Conservation (phyloP, 2,329 filamentous ascomycete species). For the Fusarium algeriense region DNA sequence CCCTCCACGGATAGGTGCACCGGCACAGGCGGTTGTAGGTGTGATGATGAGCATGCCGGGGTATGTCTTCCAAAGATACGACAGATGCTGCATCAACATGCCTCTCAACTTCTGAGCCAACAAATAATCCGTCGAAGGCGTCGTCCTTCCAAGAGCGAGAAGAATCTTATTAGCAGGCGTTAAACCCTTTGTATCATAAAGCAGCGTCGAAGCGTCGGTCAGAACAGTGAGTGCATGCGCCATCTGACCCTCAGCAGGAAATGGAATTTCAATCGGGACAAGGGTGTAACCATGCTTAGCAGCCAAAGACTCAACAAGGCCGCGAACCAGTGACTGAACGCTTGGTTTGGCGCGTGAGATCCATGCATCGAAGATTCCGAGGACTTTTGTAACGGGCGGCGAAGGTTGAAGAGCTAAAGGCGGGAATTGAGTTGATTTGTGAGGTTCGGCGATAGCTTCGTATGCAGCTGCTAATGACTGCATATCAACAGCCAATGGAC, state of each 20-base stretch:
- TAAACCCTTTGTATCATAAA: constrained; percentile 62
- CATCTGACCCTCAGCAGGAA: constrained; percentile 72
- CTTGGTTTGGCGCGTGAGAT: constrained; percentile 61
- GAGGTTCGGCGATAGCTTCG: constrained; percentile 72
- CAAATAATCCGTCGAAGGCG: constrained; percentile 74
- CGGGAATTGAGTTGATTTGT: constrained; percentile 69
- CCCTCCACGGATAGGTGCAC: constrained; percentile 56
- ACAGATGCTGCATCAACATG: constrained; percentile 77
- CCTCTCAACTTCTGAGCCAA: constrained; percentile 77
- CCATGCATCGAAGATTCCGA: constrained; percentile 77
- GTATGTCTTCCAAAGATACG: constrained; percentile 72
- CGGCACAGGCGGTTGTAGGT: constrained; percentile 70
- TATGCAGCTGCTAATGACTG: constrained; percentile 75
- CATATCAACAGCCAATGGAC: constrained; percentile 76
- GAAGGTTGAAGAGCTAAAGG: constrained; percentile 46
- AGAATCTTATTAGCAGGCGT: constrained; percentile 75
- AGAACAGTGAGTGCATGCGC: constrained; percentile 82
- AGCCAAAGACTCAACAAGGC: constrained; percentile 65
- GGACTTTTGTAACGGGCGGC: constrained; percentile 56
- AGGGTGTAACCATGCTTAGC: constrained; percentile 64
- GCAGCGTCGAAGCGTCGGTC: constrained; percentile 65
- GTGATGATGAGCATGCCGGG: constrained; percentile 79
- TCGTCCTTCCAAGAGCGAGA: constrained; percentile 71
- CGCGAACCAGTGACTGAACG: constrained; percentile 57
- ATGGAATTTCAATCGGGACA: constrained; percentile 69